Evolutionary conservation across 257 asterid species (phyloP).

Genomic region (Przewalskia tangutica): DNA sequence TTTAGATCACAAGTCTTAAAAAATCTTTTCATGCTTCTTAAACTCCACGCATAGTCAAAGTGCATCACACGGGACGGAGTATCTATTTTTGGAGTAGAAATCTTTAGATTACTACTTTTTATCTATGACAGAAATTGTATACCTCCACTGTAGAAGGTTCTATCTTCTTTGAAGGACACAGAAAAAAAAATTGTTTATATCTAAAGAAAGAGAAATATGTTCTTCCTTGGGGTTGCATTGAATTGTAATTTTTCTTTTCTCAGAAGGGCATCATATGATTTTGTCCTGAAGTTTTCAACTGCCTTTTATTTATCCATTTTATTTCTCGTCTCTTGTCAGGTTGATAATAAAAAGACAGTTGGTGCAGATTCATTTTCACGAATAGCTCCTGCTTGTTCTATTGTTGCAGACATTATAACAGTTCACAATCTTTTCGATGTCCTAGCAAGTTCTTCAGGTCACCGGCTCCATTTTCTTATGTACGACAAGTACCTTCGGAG

Average conservation of each 20-base stretch:
- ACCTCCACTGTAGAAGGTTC: slow-evolving; percentile 2
- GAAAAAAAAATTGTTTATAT: background rate
- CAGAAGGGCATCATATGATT: background rate
- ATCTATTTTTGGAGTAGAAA: background rate
- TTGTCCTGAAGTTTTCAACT: slow-evolving; percentile 1
- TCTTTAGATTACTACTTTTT: background rate
- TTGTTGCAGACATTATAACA: slow-evolving; percentile 67
- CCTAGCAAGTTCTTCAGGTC: slow-evolving; percentile 57
- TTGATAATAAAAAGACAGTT: slow-evolving; percentile 73
- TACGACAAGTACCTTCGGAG: slow-evolving; percentile 74
- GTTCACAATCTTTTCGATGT: slow-evolving; percentile 85
- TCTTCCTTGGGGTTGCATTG: background rate
- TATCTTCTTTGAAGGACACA: background rate
- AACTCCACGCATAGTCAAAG: background rate
- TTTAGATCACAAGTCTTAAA: background rate
- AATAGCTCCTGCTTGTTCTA: slow-evolving; percentile 76
- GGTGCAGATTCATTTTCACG: slow-evolving; percentile 89
- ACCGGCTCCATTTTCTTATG: slow-evolving; percentile 75
- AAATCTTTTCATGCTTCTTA: background rate
- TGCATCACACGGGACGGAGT: background rate
- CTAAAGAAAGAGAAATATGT: background rate
- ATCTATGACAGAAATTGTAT: background rate
- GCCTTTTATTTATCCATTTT: slow-evolving; percentile 10
- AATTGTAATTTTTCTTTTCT: background rate
- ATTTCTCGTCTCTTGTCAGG: slow-evolving; percentile 38